Evolutionary conservation across 2,329 filamentous ascomycete species (phyloP).

Genomic region (Cladosporium cucumerinum): DNA sequence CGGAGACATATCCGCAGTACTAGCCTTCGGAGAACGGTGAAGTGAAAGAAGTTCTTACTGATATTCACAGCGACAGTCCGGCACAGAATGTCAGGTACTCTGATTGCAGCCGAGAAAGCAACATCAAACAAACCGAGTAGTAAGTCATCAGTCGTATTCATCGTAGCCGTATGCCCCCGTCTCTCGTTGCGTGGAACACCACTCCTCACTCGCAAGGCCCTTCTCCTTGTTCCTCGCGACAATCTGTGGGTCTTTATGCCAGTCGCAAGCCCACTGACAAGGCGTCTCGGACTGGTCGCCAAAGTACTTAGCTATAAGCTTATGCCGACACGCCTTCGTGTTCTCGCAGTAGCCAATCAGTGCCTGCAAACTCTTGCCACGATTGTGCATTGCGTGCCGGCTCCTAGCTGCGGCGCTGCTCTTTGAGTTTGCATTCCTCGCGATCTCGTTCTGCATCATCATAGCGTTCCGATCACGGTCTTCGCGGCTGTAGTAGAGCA

Average conservation of each 20-base stretch:
- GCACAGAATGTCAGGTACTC: not conserved
- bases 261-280: conserved; percentile 50
- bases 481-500: conserved; percentile 86
- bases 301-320: conserved; percentile 72
- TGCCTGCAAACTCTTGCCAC: conserved; percentile 47
- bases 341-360: conserved; percentile 81
- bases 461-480: conserved; percentile 71
- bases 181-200: conserved; percentile 47
- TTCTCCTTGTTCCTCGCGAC: conserved; percentile 44
- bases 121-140: too few relatives aligned
- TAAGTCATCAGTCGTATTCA: conserved; percentile 32
- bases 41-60: not conserved
- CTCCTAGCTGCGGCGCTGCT: conserved; percentile 46
- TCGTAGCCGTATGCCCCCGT: conserved; percentile 40
- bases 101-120: too few relatives aligned
- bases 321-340: conserved; percentile 69
- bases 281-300: conserved; percentile 51
- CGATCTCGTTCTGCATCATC: conserved; percentile 47
- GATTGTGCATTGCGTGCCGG: conserved; percentile 40
- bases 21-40: not conserved
- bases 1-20: not conserved
- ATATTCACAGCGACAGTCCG: not conserved
- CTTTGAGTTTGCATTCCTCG: conserved; percentile 32
- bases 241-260: conserved; percentile 43
- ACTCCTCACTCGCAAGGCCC: conserved; percentile 48